A percentile compares a stretch with the other conserved stretches of the same genome.
Evolutionary conservation across 2,329 filamentous ascomycete genomes (phyloP).

Genomic region (Aureobasidium sp.): DNA sequence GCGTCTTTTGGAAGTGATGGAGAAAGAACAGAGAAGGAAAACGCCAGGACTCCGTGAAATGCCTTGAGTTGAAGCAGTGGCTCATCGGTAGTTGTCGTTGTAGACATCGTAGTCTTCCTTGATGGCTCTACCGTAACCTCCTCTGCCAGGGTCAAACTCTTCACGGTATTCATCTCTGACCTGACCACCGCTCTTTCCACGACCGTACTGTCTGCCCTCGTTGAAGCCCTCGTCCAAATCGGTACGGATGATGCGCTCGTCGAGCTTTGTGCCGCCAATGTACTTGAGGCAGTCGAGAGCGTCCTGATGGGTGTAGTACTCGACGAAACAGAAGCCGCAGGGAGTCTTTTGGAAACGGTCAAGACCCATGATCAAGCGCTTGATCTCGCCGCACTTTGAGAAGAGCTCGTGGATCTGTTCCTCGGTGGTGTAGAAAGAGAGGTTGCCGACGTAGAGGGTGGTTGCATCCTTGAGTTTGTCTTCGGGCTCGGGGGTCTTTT

Average conservation of each 20-base stretch:
- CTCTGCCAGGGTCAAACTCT: conserved; percentile 75
- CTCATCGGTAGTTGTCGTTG: conserved; percentile 16
- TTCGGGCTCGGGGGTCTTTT: conserved; percentile 52
- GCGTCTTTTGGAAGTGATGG: background rate
- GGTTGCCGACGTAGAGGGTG: conserved; percentile 94
- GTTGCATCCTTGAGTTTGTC: conserved; percentile 82
- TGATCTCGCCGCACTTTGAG: conserved; percentile 79
- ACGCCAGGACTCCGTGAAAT: background rate
- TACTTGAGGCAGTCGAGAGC: conserved; percentile 98
- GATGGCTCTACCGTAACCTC: conserved; percentile 15
- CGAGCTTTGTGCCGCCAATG: conserved; percentile 93
- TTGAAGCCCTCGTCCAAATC: conserved; percentile 94
- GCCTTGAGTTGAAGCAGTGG: background rate
- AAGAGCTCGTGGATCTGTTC: conserved; percentile 86
- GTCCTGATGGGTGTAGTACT: conserved; percentile 97
- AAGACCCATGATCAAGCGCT: conserved; percentile 94
- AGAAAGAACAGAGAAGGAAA: background rate
- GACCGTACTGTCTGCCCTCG: conserved; percentile 89
- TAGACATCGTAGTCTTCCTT: conserved; percentile 16
- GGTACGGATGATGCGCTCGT: conserved; percentile 92
- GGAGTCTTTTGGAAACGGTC: conserved; percentile 97
- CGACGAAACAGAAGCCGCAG: conserved; percentile 98
- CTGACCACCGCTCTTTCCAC: conserved; percentile 92
- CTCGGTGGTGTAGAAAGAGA: conserved; percentile 97
- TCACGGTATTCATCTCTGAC: conserved; percentile 96